Conservation (phyloP, 1,139 yeast species). For the Yamadazyma taylorii region DNA sequence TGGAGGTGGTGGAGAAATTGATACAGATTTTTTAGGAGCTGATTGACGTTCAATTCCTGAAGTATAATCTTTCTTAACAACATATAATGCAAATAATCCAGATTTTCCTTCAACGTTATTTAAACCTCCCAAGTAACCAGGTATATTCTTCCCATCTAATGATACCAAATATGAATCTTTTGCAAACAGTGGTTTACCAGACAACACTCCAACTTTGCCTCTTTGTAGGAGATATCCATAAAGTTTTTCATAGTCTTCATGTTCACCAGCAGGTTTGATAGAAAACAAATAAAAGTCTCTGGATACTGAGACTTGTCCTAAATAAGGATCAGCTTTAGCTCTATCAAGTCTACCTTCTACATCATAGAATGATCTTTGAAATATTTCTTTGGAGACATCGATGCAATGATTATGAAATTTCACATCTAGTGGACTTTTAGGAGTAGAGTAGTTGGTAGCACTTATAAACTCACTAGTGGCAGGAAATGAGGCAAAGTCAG, state of each 20-base stretch:
- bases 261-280: slow-evolving; percentile 26
- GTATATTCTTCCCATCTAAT: slow-evolving; percentile 26
- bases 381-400: slow-evolving; percentile 33
- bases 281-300: slow-evolving; percentile 55
- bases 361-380: slow-evolving; percentile 33
- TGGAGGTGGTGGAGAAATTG: slow-evolving; percentile 1
- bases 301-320: slow-evolving; percentile 46
- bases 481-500: slow-evolving; percentile 51
- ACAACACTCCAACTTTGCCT: slow-evolving; percentile 62
- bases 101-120: slow-evolving; percentile 7
- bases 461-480: slow-evolving; percentile 46
- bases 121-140: slow-evolving; percentile 26
- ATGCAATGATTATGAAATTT: slow-evolving; percentile 26
- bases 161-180: slow-evolving; percentile 69
- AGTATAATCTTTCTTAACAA: slow-evolving; percentile 45
- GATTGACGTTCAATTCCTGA: too few species aligned
- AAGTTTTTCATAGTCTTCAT: slow-evolving; percentile 43
- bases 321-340: slow-evolving; percentile 55
- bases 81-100: slow-evolving; percentile 47
- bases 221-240: slow-evolving; percentile 52
- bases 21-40: not conserved
- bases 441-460: slow-evolving; percentile 27
- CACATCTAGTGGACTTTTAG: slow-evolving; percentile 26
- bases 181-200: slow-evolving; percentile 47
- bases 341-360: slow-evolving; percentile 66